phyloP scores from a whole-genome alignment of 305 asterid genomes.

The Nicotiana rustica region DNA sequence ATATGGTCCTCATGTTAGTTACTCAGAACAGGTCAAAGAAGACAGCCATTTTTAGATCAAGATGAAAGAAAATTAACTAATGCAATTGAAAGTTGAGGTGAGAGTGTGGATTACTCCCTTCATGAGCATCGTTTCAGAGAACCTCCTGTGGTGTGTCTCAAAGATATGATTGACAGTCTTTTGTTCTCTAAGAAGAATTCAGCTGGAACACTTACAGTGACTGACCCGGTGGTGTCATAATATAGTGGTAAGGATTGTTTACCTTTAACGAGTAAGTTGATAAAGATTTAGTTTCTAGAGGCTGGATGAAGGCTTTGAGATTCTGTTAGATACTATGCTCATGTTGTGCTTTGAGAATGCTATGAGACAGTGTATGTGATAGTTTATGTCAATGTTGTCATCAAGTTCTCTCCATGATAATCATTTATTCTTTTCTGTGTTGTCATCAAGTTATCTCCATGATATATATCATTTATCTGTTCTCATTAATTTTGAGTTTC shows the following conservation, averaged over 20 bases:
- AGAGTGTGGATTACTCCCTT: conserved; percentile 1
- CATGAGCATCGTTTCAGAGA: conserved; percentile 1
- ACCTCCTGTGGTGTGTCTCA: neutral
- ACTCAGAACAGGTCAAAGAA: neutral
- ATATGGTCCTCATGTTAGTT: neutral
- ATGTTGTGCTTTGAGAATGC: conserved; percentile 19
- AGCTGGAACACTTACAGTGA: neutral
- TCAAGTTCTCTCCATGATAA: neutral
- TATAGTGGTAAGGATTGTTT: conserved; percentile 14
- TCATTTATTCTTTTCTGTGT: conserved; percentile 7
- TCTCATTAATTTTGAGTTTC: conserved; percentile 17
- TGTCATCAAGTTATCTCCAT: neutral
- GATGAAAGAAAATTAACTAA: neutral
- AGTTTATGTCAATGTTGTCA: conserved; percentile 19
- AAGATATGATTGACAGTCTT: neutral
- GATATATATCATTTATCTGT: neutral
- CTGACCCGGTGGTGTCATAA: neutral
- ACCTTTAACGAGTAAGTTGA: neutral
- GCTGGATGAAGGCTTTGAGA: conserved; percentile 20
- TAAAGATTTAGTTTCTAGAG: neutral
- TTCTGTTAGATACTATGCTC: conserved; percentile 7
- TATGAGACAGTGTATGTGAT: conserved; percentile 12
- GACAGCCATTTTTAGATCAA: neutral
- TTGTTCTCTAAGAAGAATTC: conserved; percentile 26
- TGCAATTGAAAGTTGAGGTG: conserved; percentile 13